A percentile compares a stretch with the other conserved stretches of the same genome.
These are phyloP conservation scores for Colletotrichum lupini DNA, from an alignment of 2,329 filamentous ascomycete species.

Conservation along the genomic window DNA sequence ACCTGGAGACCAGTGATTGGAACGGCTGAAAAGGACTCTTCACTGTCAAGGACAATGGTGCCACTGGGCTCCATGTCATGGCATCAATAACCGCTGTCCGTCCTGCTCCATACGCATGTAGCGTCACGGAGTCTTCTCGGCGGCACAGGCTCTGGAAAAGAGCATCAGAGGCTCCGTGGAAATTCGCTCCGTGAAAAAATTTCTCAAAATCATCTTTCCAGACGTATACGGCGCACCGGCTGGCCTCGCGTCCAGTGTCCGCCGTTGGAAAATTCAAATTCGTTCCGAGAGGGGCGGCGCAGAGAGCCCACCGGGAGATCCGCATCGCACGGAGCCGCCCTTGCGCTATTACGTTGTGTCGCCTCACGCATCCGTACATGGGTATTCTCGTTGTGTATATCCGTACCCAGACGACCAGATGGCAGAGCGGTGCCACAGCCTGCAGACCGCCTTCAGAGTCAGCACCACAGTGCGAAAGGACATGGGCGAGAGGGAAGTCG, in stretches of 20 bases:
- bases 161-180: not conserved
- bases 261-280: constrained; percentile 15
- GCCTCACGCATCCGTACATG: not conserved
- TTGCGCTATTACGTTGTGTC: constrained; percentile 26
- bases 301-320: constrained; percentile 17
- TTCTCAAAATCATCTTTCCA: constrained; percentile 1
- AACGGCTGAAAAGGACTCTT: not conserved
- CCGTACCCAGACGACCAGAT: too few species aligned
- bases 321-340: constrained; percentile 24
- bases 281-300: not conserved
- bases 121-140: not conserved
- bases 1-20: not conserved
- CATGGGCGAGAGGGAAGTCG: constrained; percentile 7
- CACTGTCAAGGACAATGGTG: not conserved
- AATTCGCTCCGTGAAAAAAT: not conserved
- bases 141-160: not conserved
- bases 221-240: not conserved
- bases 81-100: not conserved
- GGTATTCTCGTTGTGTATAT: not conserved
- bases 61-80: not conserved
- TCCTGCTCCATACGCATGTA: not conserved
- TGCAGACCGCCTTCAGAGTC: constrained; percentile 16
- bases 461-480: constrained; percentile 28
- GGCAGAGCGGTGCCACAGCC: not conserved
- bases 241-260: not conserved